phyloP scores from a whole-genome alignment of 768 basidiomycete species.

The Trametopsis cervina region DNA sequence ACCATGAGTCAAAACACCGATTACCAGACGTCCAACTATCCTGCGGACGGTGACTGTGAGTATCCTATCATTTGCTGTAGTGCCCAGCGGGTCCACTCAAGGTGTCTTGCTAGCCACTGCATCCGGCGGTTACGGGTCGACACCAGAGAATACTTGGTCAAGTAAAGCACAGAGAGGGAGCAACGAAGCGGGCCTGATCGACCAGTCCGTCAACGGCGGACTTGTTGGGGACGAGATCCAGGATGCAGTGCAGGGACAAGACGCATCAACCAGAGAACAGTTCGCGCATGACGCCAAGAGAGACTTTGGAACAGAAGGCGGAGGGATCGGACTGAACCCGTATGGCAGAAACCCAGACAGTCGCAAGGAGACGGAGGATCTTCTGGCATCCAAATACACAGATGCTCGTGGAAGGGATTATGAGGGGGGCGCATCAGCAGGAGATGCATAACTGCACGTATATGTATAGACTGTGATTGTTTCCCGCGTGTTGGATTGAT shows the following conservation, averaged over 20 bases:
- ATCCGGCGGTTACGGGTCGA: conserved; percentile 23
- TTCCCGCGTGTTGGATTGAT: no score
- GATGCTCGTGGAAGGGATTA: conserved; percentile 16
- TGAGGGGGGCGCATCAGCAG: conserved; percentile 17
- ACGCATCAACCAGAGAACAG: conserved; percentile 15
- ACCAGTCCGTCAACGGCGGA: conserved; percentile 20
- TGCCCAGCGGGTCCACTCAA: not conserved
- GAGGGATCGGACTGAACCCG: conserved; percentile 16
- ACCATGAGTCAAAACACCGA: conserved; percentile 6
- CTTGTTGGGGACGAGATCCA: conserved; percentile 16
- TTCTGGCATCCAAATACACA: conserved; percentile 15
- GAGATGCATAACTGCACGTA: conserved; percentile 7
- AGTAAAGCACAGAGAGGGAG: conserved; percentile 14
- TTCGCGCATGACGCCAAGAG: conserved; percentile 19
- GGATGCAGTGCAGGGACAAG: conserved; percentile 23
- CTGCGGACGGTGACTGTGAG: conserved; percentile 19
- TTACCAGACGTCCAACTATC: conserved; percentile 21
- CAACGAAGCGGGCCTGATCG: conserved; percentile 16
- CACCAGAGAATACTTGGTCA: conserved; percentile 12
- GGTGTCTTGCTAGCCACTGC: conserved; percentile 17
- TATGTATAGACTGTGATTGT: no score
- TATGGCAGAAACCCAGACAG: conserved; percentile 19
- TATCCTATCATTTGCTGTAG: conserved; percentile 2
- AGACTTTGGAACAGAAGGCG: conserved; percentile 14
- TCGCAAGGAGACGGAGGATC: conserved; percentile 13